phyloP scores from a whole-genome alignment of 306 rosid genomes.

The Begonia masoniana region DNA sequence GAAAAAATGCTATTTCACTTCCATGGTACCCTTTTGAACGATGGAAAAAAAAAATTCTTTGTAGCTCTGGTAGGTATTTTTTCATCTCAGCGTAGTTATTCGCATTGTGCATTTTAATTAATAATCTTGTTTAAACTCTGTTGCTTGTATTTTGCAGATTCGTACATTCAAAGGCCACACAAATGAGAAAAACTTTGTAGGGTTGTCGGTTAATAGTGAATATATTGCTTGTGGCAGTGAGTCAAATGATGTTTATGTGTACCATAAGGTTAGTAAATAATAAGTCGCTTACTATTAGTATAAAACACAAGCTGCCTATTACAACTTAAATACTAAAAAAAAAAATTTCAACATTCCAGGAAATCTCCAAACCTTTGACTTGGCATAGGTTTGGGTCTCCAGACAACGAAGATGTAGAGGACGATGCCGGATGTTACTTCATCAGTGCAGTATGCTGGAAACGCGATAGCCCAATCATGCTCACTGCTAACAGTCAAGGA shows the following conservation, averaged over 20 bases:
- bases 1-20: not conserved
- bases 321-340: too few relatives aligned
- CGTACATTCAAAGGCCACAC: slow-evolving; percentile 85
- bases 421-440: slow-evolving; percentile 74
- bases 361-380: slow-evolving; percentile 75
- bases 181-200: slow-evolving; percentile 96
- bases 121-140: not conserved
- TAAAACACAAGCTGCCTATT: too few relatives aligned
- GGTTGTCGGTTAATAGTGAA: slow-evolving; percentile 75
- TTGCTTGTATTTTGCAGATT: slow-evolving; percentile 30
- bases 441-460: slow-evolving; percentile 98
- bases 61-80: too few relatives aligned
- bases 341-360: slow-evolving; percentile 46
- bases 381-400: slow-evolving; percentile 83
- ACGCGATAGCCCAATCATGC: slow-evolving; percentile 86
- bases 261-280: slow-evolving; percentile 68
- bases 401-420: slow-evolving; percentile 56
- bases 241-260: slow-evolving; percentile 86
- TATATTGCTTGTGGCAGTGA: slow-evolving; percentile 97
- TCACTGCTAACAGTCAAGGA: slow-evolving; percentile 95
- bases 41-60: not conserved
- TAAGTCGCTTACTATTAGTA: too few relatives aligned
- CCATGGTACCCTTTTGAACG: not conserved
- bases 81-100: too few relatives aligned
- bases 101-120: too few relatives aligned